Conservation (phyloP, 2,329 filamentous ascomycete species). For the Mariannaea elegans region DNA sequence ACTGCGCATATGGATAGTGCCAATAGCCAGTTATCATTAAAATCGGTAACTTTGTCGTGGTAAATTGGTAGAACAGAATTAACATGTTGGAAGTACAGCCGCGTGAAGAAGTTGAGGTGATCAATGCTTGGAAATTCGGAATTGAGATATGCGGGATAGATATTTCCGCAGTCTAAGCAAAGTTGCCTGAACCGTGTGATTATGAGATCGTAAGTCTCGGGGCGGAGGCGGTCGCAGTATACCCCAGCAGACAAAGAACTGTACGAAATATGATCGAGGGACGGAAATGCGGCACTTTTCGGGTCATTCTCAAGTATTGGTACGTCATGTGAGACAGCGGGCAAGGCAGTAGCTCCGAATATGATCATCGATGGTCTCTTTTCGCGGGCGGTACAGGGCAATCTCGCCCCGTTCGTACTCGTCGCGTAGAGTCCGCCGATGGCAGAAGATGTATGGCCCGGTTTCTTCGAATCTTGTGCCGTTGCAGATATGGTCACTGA, state of each 20-base stretch:
- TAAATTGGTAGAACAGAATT: conserved; percentile 44
- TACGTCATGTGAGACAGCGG: neutral
- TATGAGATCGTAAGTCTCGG: conserved; percentile 19
- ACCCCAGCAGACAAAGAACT: neutral
- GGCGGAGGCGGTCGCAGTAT: neutral
- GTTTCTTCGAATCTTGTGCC: neutral
- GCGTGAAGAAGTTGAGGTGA: conserved; percentile 43
- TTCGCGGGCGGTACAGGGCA: conserved; percentile 27
- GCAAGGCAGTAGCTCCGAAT: neutral
- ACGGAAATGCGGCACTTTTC: neutral
- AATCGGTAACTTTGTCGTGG: conserved; percentile 22
- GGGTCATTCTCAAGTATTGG: neutral
- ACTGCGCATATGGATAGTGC: conserved; percentile 33
- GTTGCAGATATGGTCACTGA: conserved; percentile 26
- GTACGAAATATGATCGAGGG: neutral
- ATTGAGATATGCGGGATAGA: neutral
- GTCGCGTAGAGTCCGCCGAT: conserved; percentile 30
- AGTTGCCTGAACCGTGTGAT: conserved; percentile 6
- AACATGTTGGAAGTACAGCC: conserved; percentile 45
- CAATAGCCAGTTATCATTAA: conserved; percentile 32
- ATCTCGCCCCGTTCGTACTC: conserved; percentile 28
- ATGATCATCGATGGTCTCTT: conserved; percentile 17
- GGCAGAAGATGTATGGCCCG: neutral
- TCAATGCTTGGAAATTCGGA: conserved; percentile 36
- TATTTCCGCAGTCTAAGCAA: conserved; percentile 16